Evolutionary conservation across 495 filamentous ascomycete genomes (phyloP), one percentile per base, ranked within the genome.

Genomic region (Hypoxylon lenormandii): DNA sequence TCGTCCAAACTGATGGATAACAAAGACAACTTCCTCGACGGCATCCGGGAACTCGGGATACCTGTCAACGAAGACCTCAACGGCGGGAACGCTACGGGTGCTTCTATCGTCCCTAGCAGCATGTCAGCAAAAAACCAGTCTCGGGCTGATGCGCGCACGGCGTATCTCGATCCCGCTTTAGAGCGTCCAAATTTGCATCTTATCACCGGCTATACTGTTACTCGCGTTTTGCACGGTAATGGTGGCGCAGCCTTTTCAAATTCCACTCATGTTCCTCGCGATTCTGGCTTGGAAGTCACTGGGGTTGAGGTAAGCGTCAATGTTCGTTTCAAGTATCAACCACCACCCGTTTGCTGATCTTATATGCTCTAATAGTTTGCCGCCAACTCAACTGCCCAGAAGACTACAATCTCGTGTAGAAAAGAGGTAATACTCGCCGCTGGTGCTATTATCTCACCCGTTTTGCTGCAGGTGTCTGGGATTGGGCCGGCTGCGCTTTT

Each of bases 391-490:
- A 70, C 66, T 10, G 37, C 55, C 1, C 33, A 45, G 4, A 64
- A 16, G 40, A 58, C 36, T n/a, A 74, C 52, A 0, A 37, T 77
- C 19, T 66, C 66, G 22, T 77, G 76, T 11, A 64, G 30, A 21
- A 73, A 76, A 33, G 85, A 88, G 59, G 78, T 88, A 0, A 84
- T 88, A 56, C 69, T 88, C 45, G 77, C 82, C 3, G 83, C 81
- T n/a, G 86, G 86, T 10, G 74, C 80, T n/a, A 65, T 86, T 47
- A 74, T 81, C 36, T 79, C 83, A 0, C 83, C 84, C 0, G 80
- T 87, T 53, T 66, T 88, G n/a, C 78, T 88, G 4, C 82, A 88
- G 66, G 75, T 88, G 1, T 87, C 85, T 26, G 87, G 87, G 0
- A 80, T 88, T 53, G 86, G 87, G 0, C 76, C 77, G 6, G 61